Conservation (phyloP, 495 filamentous ascomycete genomes). For the Trichoderma asperelloides region DNA sequence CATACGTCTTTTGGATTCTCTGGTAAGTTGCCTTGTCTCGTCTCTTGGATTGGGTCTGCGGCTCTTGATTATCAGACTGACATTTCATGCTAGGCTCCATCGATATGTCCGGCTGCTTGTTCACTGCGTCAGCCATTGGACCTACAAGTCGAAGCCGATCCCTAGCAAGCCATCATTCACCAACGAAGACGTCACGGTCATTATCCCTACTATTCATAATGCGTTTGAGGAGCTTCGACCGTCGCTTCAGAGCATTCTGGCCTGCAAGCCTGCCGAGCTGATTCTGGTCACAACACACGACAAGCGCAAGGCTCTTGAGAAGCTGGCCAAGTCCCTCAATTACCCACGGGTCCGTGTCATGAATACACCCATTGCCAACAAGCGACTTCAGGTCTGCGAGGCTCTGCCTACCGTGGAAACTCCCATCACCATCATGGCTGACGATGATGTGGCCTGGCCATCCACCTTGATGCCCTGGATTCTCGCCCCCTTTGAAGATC, state of each 20-base stretch:
- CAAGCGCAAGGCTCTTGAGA: constrained; percentile 36
- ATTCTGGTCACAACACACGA: constrained; percentile 48
- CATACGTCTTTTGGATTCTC: constrained; percentile 28
- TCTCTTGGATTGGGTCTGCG: background rate
- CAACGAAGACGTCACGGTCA: constrained; percentile 45
- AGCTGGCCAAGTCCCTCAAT: constrained; percentile 32
- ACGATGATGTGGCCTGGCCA: constrained; percentile 85
- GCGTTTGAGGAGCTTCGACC: constrained; percentile 42
- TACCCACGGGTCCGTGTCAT: constrained; percentile 35
- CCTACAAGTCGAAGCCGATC: constrained; percentile 38
- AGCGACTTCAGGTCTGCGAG: constrained; percentile 73
- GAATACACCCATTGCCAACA: constrained; percentile 48
- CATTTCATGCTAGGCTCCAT: constrained; percentile 27
- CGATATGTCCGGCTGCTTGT: constrained; percentile 46
- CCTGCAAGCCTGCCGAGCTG: constrained; percentile 41
- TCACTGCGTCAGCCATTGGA: constrained; percentile 43
- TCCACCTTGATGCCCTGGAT: constrained; percentile 69
- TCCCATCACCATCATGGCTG: constrained; percentile 68
- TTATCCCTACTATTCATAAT: constrained; percentile 49
- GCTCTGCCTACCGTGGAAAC: constrained; percentile 71
- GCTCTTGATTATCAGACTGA: background rate
- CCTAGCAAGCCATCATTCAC: constrained; percentile 35
- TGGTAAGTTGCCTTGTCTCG: constrained; percentile 28
- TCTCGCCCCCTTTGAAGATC: constrained; percentile 74
- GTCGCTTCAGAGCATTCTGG: constrained; percentile 45